phyloP scores from a whole-genome alignment of 768 basidiomycete species.

The Serendipita sp. region DNA sequence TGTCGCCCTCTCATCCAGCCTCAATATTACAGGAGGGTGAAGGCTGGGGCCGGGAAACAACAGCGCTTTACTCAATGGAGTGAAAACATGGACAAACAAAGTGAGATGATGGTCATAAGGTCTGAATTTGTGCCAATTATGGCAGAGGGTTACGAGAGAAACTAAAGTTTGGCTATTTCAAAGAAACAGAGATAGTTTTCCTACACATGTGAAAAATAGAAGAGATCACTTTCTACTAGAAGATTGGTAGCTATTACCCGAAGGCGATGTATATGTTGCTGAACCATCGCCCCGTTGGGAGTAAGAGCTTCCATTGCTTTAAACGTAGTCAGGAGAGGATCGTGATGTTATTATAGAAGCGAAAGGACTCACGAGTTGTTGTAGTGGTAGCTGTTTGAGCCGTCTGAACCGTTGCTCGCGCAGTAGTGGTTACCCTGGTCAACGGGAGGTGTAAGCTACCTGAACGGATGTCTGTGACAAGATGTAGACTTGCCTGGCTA shows the following conservation, averaged over 20 bases:
- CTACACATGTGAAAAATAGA: background rate
- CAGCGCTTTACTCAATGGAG: too few species aligned
- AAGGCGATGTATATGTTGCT: background rate
- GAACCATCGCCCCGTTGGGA: background rate
- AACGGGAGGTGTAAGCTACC: background rate
- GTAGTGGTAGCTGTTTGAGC: background rate
- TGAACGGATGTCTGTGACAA: background rate
- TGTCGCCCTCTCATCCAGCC: background rate
- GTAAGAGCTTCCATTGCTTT: background rate
- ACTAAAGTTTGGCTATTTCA: background rate
- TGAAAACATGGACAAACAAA: too few species aligned
- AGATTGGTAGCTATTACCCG: background rate
- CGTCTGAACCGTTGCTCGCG: background rate
- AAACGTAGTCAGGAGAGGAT: background rate
- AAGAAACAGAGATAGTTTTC: background rate
- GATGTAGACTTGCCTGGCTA: background rate
- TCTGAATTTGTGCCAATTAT: too few species aligned
- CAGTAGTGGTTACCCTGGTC: background rate
- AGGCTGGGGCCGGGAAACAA: background rate
- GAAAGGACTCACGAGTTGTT: background rate
- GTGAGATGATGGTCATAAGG: too few species aligned
- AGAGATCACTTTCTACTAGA: background rate
- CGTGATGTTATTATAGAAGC: background rate
- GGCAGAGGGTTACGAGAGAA: too few species aligned
- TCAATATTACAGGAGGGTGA: background rate